phyloP scores from a whole-genome alignment of 2,329 filamentous ascomycete genomes.

The Botrytis byssoidea region DNA sequence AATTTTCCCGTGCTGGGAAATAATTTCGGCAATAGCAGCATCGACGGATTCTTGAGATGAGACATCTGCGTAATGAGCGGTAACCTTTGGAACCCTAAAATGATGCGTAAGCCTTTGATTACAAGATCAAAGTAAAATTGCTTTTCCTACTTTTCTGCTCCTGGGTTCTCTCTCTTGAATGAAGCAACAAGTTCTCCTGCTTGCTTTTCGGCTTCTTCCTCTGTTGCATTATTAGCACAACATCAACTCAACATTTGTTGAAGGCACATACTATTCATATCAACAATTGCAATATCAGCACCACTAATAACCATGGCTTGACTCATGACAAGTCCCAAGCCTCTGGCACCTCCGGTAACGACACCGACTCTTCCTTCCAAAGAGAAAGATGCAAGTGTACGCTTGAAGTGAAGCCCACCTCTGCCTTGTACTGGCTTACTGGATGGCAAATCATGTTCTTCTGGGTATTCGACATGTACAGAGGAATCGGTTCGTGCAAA shows the following conservation, averaged over 20 bases:
- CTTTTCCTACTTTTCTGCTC: conserved; percentile 59
- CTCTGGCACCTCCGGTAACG: conserved; percentile 87
- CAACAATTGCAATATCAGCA: conserved; percentile 85
- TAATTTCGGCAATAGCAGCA: conserved; percentile 64
- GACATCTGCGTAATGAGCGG: conserved; percentile 88
- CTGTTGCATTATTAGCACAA: conserved; percentile 46
- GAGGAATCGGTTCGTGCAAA: conserved; percentile 78
- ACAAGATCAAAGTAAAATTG: neutral
- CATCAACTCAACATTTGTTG: neutral
- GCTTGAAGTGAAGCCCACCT: conserved; percentile 78
- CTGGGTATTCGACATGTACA: conserved; percentile 76
- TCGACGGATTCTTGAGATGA: conserved; percentile 77
- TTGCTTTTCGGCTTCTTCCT: conserved; percentile 79
- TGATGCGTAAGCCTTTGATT: conserved; percentile 6
- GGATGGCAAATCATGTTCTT: conserved; percentile 68
- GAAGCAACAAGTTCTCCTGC: conserved; percentile 70
- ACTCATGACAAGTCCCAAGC: conserved; percentile 87
- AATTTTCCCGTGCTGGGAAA: conserved; percentile 73
- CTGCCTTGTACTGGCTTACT: conserved; percentile 70
- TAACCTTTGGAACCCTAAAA: conserved; percentile 71
- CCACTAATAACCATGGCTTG: conserved; percentile 88
- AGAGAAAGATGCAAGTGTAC: conserved; percentile 82
- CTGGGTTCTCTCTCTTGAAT: conserved; percentile 78
- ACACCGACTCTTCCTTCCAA: conserved; percentile 80
- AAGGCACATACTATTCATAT: conserved; percentile 76